Base-by-base conservation (phyloP, 192 early-diverging fungal species). In the Linnemannia exigua region DNA sequence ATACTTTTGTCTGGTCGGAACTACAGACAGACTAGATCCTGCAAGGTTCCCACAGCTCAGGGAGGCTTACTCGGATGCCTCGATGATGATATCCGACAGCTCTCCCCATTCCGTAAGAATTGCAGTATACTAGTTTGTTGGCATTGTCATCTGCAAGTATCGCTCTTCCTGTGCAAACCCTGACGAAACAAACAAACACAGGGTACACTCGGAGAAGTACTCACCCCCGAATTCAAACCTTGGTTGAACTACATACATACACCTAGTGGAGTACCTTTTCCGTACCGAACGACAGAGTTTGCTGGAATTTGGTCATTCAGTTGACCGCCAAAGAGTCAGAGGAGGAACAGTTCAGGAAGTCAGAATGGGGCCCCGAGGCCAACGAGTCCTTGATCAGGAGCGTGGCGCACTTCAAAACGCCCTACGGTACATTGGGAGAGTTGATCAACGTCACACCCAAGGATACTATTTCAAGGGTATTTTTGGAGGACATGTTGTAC, bases 351-450 rank as follows among this genome's bases (percentile, higher is more conserved):
- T 54, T 66, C 38, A 50, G 77, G 19, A 72, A 63, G 17, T 44
- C 77, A 12, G 77, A 79, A 36, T 79, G 77, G 77, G 54, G 51
- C 12, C 54, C 77, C 48, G 70, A 72, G 38, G 35, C 70, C 14
- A 72, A 31, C 11, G 70, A 79, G 17, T 6, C 50, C 31, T 35
- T 37, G 38, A 71, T 79, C 51, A 66, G 66, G 31, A 54, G 37
- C 2, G 48, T 79, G n/a, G 20, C 31, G 3, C 44, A 73, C 25
- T 79, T 73, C 37, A 31, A n/a, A 12, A 50, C 28, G 25, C 78
- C 78, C 16, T 48, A 28, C 22, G 78, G 78, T 14, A 66, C 71
- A 0, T 17, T 79, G 44, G 61, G 71, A 9, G 46, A 73, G 20
- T 25, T 79, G 0, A 67, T 79, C 20, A 72, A 79, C 22, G 41